These are phyloP conservation scores for Candida manassasensis DNA, from an alignment of 805 yeast genomes.

Conservation along the genomic window DNA sequence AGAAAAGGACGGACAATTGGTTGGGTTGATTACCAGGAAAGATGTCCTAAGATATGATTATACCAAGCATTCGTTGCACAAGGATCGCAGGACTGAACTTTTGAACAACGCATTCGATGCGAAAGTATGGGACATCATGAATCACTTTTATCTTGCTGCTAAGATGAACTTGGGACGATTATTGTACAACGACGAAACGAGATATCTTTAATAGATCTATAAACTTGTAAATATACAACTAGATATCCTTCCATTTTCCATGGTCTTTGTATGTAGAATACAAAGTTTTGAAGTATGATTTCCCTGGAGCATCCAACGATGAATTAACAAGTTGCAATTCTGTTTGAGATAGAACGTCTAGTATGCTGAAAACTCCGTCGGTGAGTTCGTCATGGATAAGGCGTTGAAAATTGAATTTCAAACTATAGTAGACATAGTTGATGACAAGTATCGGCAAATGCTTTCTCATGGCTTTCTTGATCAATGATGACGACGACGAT, in stretches of 20 bases:
- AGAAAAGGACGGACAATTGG: conserved; percentile 50
- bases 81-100: conserved; percentile 9
- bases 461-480: conserved; percentile 59
- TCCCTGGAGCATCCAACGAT: conserved; percentile 64
- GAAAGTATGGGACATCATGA: conserved; percentile 33
- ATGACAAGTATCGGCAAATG: conserved; percentile 56
- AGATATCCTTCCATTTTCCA: conserved; percentile 78
- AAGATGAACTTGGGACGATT: conserved; percentile 25
- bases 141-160: conserved; percentile 13
- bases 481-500: conserved; percentile 45
- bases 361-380: conserved; percentile 55
- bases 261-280: conserved; percentile 68
- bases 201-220: conserved; percentile 15
- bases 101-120: conserved; percentile 22
- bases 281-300: conserved; percentile 59
- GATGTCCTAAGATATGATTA: conserved; percentile 68
- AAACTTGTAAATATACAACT: conserved; percentile 7
- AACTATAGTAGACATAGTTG: conserved; percentile 52
- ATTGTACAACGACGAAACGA: conserved; percentile 25
- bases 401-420: conserved; percentile 45
- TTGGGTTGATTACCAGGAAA: conserved; percentile 81
- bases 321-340: conserved; percentile 63
- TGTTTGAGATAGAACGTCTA: conserved; percentile 63
- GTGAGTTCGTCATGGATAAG: conserved; percentile 45
- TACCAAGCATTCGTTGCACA: conserved; percentile 24